Percentiles rank a stretch among this genome's conserved stretches.
Conservation (phyloP, 768 basidiomycete species). For the Peribolospora kevripleyi region DNA sequence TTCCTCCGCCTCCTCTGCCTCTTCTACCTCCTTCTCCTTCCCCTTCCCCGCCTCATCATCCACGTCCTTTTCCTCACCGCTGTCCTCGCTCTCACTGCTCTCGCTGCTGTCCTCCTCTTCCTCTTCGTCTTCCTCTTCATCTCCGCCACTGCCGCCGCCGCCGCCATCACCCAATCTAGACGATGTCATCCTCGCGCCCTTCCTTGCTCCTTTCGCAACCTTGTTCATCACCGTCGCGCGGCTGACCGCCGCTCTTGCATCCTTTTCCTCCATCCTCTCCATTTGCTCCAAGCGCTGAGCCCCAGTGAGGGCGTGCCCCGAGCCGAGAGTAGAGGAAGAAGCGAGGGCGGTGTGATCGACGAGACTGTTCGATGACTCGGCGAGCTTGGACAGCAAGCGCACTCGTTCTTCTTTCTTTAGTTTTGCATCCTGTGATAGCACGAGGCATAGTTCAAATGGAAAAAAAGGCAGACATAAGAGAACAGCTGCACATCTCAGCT, state of each 20-base stretch:
- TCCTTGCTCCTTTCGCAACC: slow-evolving; percentile 10
- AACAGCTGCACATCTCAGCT: background rate
- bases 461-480: background rate
- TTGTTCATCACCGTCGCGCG: slow-evolving; percentile 4
- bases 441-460: background rate
- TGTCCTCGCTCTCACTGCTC: slow-evolving; percentile 18
- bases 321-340: slow-evolving; percentile 62
- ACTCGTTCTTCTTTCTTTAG: slow-evolving; percentile 68
- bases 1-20: slow-evolving; percentile 2
- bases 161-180: slow-evolving; percentile 20
- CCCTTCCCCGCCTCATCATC: slow-evolving; percentile 4
- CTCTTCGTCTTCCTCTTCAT: slow-evolving; percentile 15
- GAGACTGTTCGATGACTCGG: slow-evolving; percentile 48
- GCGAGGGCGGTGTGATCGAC: slow-evolving; percentile 36
- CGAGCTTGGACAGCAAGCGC: slow-evolving; percentile 50
- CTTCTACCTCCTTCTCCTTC: slow-evolving; percentile 4
- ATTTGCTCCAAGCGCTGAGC: slow-evolving; percentile 10
- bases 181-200: slow-evolving; percentile 8
- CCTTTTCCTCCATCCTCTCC: slow-evolving; percentile 4
- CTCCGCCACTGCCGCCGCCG: slow-evolving; percentile 29
- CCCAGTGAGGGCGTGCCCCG: slow-evolving; percentile 34
- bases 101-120: slow-evolving; percentile 12
- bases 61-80: slow-evolving; percentile 18
- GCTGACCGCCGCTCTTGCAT: background rate
- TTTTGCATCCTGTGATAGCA: slow-evolving; percentile 47